phyloP scores from a whole-genome alignment of 1,139 yeast species.

The Arxiozyma slooffiae region DNA sequence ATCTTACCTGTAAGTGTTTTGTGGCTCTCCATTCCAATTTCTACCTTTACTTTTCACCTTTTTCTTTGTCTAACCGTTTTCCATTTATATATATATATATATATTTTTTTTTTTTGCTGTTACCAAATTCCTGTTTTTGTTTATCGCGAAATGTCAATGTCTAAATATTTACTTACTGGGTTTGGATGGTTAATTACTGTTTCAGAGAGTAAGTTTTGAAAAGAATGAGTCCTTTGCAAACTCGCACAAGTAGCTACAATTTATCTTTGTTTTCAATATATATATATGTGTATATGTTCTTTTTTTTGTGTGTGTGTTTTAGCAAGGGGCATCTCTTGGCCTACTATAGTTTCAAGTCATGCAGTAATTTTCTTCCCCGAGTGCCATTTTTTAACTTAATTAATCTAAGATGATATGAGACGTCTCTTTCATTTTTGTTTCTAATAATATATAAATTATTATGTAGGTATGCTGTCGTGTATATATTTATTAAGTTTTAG shows the following conservation, averaged over 20 bases:
- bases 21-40: background rate
- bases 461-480: background rate
- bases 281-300: too few relatives aligned
- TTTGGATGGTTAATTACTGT: background rate
- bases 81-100: too few relatives aligned
- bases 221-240: background rate
- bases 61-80: background rate
- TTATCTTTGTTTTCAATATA: too few relatives aligned
- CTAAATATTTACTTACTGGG: background rate
- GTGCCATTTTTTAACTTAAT: too few relatives aligned
- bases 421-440: background rate
- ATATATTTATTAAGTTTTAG: too few relatives aligned
- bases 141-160: background rate
- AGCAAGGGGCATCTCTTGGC: too few relatives aligned
- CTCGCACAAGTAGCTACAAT: background rate
- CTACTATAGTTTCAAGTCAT: background rate
- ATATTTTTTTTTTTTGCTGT: background rate
- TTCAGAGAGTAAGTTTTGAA: background rate
- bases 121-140: background rate
- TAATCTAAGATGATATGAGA: background rate
- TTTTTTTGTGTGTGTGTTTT: too few relatives aligned
- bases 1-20: too few relatives aligned
- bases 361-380: background rate
- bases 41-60: background rate
- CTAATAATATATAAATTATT: too few relatives aligned